A percentile compares a stretch with the other conserved stretches of the same genome.
Evolutionary conservation across 2,329 filamentous ascomycete genomes (phyloP).

Genomic region (Pseudogymnoascus sp.): DNA sequence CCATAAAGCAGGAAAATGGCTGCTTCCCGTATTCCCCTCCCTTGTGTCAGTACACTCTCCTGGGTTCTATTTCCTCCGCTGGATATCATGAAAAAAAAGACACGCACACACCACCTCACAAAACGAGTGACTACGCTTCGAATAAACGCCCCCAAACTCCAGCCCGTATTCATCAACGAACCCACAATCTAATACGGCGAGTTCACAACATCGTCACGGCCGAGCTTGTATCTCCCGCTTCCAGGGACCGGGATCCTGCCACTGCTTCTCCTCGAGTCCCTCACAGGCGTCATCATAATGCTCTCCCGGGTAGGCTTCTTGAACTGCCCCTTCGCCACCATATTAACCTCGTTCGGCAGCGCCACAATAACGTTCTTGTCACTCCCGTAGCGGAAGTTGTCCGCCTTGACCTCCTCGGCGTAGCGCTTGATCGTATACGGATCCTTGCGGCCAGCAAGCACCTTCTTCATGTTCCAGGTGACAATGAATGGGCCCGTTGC

Average conservation of each 20-base stretch:
- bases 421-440: constrained; percentile 97
- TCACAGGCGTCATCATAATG: constrained; percentile 57
- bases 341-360: constrained; percentile 93
- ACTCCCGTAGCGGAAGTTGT: constrained; percentile 95
- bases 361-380: constrained; percentile 99
- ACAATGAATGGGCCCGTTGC: constrained; percentile 95
- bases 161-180: background rate
- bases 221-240: constrained; percentile 63
- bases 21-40: background rate
- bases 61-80: background rate
- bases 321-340: constrained; percentile 81
- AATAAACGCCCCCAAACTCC: constrained; percentile 3
- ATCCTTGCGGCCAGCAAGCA: constrained; percentile 71
- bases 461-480: constrained; percentile 91
- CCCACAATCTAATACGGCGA: constrained; percentile 42
- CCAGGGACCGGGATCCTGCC: constrained; percentile 45
- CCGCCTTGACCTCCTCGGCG: constrained; percentile 88
- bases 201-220: constrained; percentile 78
- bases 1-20: background rate
- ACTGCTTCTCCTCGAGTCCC: constrained; percentile 39
- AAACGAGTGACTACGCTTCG: constrained; percentile 5
- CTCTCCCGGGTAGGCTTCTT: constrained; percentile 88
- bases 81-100: background rate
- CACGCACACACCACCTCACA: background rate
- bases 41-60: background rate